These are phyloP conservation scores for Venturia carpophila DNA, from an alignment of 2,329 filamentous ascomycete species.

Conservation along the genomic window DNA sequence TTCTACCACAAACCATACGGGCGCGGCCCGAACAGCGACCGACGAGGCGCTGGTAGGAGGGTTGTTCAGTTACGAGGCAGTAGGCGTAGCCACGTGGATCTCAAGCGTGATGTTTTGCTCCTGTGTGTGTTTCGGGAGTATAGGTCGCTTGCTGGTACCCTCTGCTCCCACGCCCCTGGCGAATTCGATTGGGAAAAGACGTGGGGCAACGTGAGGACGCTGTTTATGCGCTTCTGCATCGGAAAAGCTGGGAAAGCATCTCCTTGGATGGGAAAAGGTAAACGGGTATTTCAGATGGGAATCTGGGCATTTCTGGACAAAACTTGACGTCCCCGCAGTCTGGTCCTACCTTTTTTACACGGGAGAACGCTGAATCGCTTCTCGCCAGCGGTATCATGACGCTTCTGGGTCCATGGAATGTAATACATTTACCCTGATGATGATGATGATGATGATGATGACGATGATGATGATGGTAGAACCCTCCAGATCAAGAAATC, in stretches of 20 bases:
- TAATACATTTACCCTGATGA: too few relatives aligned
- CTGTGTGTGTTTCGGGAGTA: conserved; percentile 91
- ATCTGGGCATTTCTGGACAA: background rate
- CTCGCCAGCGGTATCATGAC: too few relatives aligned
- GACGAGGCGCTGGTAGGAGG: conserved; percentile 18
- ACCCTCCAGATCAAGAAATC: too few relatives aligned
- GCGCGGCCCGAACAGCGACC: conserved; percentile 11
- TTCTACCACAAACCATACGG: conserved; percentile 15
- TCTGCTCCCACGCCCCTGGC: background rate
- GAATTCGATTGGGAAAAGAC: conserved; percentile 6
- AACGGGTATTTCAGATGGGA: background rate
- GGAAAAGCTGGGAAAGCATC: background rate
- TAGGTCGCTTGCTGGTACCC: conserved; percentile 53
- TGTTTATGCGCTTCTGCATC: too few relatives aligned
- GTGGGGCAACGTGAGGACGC: background rate
- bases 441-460: too few relatives aligned
- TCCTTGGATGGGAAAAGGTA: background rate
- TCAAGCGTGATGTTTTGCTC: conserved; percentile 91
- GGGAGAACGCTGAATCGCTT: background rate
- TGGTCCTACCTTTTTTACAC: too few relatives aligned
- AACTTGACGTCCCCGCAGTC: too few relatives aligned
- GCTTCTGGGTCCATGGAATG: too few relatives aligned
- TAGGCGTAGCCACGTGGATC: conserved; percentile 79
- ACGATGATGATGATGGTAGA: too few relatives aligned
- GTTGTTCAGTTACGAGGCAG: conserved; percentile 44